These are phyloP conservation scores for Solanum tarijense DNA, from an alignment of 257 asterid genomes.

Conservation along the genomic window DNA sequence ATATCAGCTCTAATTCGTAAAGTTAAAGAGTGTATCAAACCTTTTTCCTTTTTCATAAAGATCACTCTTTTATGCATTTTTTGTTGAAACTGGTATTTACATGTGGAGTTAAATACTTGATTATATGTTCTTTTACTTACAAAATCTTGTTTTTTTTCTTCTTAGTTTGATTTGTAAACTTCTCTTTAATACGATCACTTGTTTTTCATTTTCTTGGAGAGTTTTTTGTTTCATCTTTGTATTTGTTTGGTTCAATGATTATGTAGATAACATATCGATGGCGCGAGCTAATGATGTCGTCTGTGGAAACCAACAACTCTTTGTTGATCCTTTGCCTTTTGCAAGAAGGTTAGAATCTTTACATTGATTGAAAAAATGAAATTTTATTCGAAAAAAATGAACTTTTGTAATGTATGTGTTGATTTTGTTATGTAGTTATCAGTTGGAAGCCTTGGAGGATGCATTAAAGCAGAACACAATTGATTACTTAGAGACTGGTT, in stretches of 20 bases:
- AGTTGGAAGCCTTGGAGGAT: constrained; percentile 66
- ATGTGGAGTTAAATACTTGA: background rate
- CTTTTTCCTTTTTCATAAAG: no score
- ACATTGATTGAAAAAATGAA: background rate
- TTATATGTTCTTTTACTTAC: background rate
- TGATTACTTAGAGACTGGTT: constrained; percentile 74
- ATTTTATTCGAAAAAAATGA: background rate
- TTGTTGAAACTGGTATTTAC: background rate
- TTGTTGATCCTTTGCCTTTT: constrained; percentile 25
- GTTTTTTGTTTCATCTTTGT: no score
- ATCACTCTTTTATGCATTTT: background rate
- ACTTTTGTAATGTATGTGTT: background rate
- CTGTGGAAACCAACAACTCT: constrained; percentile 10
- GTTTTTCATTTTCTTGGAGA: no score
- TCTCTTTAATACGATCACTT: background rate
- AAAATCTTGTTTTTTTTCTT: background rate
- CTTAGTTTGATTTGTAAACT: background rate
- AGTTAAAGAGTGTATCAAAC: no score
- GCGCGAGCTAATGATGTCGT: no score
- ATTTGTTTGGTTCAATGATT: no score
- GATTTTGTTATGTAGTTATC: constrained; percentile 41
- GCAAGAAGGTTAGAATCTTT: constrained; percentile 40
- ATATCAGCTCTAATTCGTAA: background rate
- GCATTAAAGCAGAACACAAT: constrained; percentile 60
- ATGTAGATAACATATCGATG: no score